A percentile compares a stretch with the other conserved stretches of the same genome.
Conservation (phyloP, 225 moss, liverwort and hornwort genomes). For the Climacium dendroides region DNA sequence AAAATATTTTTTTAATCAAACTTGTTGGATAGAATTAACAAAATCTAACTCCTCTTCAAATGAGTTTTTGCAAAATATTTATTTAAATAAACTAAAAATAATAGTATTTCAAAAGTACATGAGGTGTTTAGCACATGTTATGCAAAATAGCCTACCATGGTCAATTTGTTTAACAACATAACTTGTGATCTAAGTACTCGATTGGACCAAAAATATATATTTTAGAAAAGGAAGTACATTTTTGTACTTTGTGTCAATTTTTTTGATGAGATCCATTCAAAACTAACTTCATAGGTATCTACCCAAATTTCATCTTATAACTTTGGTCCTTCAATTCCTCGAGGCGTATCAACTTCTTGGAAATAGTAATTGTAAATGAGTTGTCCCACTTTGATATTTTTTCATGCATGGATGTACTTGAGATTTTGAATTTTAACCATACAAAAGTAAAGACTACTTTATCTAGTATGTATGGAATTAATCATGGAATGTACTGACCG, state of each 20-base stretch:
- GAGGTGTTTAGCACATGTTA: neutral
- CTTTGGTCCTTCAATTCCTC: neutral
- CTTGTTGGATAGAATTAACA: rapidly evolving
- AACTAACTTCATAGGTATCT: neutral
- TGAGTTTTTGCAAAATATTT: neutral
- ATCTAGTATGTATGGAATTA: no score
- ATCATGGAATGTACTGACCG: no score
- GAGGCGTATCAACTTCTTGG: no score
- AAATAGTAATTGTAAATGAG: no score
- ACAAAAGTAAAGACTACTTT: no score
- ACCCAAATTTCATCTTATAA: neutral
- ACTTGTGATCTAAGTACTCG: neutral
- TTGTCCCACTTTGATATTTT: no score
- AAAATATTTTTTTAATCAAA: neutral
- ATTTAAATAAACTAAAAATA: neutral
- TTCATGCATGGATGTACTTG: no score
- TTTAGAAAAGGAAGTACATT: neutral
- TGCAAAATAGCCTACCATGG: rapidly evolving
- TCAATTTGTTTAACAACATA: neutral
- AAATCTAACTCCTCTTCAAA: no score
- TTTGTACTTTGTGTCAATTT: neutral
- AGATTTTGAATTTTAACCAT: no score
- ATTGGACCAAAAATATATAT: rapidly evolving
- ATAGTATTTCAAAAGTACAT: no score
- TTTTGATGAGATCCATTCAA: neutral